These are phyloP conservation scores for Rhizopogon vulgaris DNA, from an alignment of 768 basidiomycete genomes.

Conservation along the genomic window DNA sequence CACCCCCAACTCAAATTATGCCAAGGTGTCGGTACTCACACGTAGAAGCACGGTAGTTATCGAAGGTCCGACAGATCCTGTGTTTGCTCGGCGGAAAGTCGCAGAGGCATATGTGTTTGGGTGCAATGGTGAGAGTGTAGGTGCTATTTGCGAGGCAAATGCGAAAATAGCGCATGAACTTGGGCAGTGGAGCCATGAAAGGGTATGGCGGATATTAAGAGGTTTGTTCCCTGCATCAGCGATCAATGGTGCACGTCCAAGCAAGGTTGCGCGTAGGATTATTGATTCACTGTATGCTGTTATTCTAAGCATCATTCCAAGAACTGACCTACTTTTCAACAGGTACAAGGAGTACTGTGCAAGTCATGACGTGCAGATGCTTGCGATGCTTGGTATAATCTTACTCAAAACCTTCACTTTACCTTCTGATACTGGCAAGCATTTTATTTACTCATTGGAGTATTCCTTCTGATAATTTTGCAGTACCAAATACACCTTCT, in stretches of 20 bases:
- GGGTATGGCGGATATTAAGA: slow-evolving; percentile 53
- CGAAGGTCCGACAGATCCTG: slow-evolving; percentile 43
- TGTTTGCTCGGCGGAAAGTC: slow-evolving; percentile 43
- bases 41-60: slow-evolving; percentile 58
- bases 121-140: slow-evolving; percentile 29
- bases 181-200: slow-evolving; percentile 65
- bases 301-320: background rate
- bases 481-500: slow-evolving; percentile 9
- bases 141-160: slow-evolving; percentile 52
- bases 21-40: slow-evolving; percentile 29
- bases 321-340: slow-evolving; percentile 1
- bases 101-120: slow-evolving; percentile 58
- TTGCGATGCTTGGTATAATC: slow-evolving; percentile 71
- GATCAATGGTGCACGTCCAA: slow-evolving; percentile 22
- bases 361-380: slow-evolving; percentile 71
- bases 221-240: slow-evolving; percentile 37
- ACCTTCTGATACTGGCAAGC: slow-evolving; percentile 12
- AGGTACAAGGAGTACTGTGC: slow-evolving; percentile 40
- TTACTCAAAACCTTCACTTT: slow-evolving; percentile 43
- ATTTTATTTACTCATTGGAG: background rate
- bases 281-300: slow-evolving; percentile 44
- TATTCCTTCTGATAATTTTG: slow-evolving; percentile 1
- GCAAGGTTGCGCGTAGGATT: slow-evolving; percentile 28
- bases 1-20: slow-evolving; percentile 29
- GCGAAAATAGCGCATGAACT: slow-evolving; percentile 50